Conservation (phyloP, 257 asterid species). For the Catharanthus roseus region DNA sequence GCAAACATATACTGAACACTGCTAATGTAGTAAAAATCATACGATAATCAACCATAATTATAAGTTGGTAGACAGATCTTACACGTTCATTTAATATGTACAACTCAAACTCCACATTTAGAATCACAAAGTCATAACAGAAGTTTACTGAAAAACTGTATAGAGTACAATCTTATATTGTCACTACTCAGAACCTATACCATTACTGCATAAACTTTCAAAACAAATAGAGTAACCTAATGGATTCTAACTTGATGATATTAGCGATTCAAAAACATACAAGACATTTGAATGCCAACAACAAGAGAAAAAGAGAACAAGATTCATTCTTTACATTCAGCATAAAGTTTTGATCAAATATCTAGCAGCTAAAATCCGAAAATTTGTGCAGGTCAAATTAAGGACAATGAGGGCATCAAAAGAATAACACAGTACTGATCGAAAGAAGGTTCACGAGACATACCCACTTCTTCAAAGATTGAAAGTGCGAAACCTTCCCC, state of each 20-base stretch:
- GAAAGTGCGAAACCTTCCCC: constrained; percentile 26
- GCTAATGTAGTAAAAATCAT: not conserved
- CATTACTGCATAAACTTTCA: not conserved
- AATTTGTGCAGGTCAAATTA: not conserved
- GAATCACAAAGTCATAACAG: not conserved
- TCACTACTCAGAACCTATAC: not conserved
- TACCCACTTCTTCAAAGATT: constrained; percentile 37
- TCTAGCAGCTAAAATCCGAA: not conserved
- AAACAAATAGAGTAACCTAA: no score
- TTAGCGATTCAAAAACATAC: not conserved
- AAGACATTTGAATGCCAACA: not conserved
- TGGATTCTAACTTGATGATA: not conserved
- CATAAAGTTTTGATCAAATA: not conserved
- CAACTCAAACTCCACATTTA: constrained; percentile 1
- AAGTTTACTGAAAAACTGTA: constrained; percentile 9
- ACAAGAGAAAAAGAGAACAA: not conserved
- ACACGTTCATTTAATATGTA: not conserved
- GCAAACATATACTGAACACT: not conserved
- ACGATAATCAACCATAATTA: not conserved
- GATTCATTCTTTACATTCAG: not conserved
- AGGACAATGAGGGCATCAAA: not conserved
- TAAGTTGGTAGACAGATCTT: not conserved
- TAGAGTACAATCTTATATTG: not conserved
- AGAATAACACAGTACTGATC: constrained; percentile 5
- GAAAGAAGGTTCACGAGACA: constrained; percentile 13